phyloP scores from a whole-genome alignment of 2,329 filamentous ascomycete genomes.

The Phialophora macrospora region DNA sequence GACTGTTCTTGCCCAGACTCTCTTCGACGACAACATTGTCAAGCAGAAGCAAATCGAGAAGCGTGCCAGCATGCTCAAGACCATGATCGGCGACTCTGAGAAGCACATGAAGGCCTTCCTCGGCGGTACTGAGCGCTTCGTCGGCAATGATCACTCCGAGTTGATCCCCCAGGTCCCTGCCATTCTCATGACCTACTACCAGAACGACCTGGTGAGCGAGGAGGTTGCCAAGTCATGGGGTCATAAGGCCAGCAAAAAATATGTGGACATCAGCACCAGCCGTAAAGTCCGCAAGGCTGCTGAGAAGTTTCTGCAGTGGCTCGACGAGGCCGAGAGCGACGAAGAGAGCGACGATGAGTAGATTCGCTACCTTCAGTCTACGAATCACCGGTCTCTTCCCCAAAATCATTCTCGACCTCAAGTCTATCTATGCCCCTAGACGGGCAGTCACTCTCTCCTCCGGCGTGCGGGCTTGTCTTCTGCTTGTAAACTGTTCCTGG shows the following conservation, averaged over 20 bases:
- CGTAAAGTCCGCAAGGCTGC: conserved; percentile 96
- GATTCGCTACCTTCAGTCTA: background rate
- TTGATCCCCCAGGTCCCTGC: conserved; percentile 78
- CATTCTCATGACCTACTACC: conserved; percentile 87
- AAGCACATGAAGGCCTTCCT: conserved; percentile 95
- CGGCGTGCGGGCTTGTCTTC: conserved; percentile 14
- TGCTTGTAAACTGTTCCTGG: conserved; percentile 20
- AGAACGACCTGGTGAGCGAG: conserved; percentile 86
- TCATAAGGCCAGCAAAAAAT: conserved; percentile 96
- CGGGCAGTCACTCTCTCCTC: conserved; percentile 25
- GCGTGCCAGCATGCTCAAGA: conserved; percentile 86
- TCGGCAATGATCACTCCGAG: conserved; percentile 79
- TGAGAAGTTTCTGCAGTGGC: conserved; percentile 92
- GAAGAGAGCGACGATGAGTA: conserved; percentile 52
- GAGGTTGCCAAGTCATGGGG: conserved; percentile 91
- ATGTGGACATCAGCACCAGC: conserved; percentile 84
- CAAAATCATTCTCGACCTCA: background rate
- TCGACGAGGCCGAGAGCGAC: conserved; percentile 76
- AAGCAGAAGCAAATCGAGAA: conserved; percentile 73
- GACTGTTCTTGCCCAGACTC: conserved; percentile 86
- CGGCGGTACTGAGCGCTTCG: conserved; percentile 90
- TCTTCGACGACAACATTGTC: conserved; percentile 89
- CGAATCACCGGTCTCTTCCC: background rate
- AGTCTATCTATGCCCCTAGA: background rate
- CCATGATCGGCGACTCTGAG: conserved; percentile 81